Percentiles rank a stretch among this genome's conserved stretches.
Evolutionary conservation across 1,284 basidiomycete genomes (phyloP).

Genomic region (Cryptococcus sp.): DNA sequence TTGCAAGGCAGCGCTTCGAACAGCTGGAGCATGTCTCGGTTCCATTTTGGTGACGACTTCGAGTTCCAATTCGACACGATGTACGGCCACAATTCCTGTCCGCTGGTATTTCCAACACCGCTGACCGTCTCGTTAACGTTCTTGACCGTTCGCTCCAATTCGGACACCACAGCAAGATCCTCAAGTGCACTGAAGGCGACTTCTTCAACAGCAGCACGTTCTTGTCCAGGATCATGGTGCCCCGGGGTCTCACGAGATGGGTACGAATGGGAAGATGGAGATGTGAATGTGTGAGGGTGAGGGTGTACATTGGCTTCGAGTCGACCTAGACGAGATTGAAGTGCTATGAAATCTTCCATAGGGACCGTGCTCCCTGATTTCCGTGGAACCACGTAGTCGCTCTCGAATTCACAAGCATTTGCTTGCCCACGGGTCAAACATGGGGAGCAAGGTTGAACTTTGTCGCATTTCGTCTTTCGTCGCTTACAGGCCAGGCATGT

Average conservation of each 20-base stretch:
- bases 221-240: too few species aligned
- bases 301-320: too few species aligned
- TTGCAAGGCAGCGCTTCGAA: constrained; percentile 3
- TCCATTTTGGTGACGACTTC: constrained; percentile 5
- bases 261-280: too few species aligned
- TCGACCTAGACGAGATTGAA: too few species aligned
- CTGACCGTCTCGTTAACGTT: neutral
- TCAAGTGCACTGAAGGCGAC: neutral
- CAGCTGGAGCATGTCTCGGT: neutral
- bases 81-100: constrained; percentile 4
- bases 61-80: constrained; percentile 1
- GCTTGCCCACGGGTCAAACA: neutral
- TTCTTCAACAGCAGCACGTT: neutral
- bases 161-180: neutral
- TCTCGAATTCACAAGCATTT: neutral
- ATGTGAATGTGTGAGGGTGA: too few species aligned
- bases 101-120: neutral
- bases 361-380: too few species aligned
- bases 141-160: neutral
- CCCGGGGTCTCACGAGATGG: too few species aligned
- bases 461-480: constrained; percentile 1
- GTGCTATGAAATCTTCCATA: too few species aligned
- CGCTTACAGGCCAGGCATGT: neutral
- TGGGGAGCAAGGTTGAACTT: neutral
- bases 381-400: neutral